These are phyloP conservation scores for Chlamydomonas eustigma DNA, from an alignment of 139 green algal species.

Conservation along the genomic window DNA sequence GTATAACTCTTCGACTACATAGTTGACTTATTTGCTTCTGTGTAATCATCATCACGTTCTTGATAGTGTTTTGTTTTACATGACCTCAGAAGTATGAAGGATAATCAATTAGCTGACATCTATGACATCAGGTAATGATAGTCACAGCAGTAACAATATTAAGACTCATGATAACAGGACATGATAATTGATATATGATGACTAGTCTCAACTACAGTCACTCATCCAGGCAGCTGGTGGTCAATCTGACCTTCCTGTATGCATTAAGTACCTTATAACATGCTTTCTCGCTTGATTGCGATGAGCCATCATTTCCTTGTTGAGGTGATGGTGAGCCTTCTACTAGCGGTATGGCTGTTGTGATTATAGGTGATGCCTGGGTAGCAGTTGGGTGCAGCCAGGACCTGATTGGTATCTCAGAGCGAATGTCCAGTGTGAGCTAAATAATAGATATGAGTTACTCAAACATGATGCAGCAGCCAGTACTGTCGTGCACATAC, in stretches of 20 bases:
- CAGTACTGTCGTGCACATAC: not conserved
- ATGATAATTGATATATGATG: not conserved
- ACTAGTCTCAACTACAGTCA: too few species aligned
- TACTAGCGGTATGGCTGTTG: not conserved
- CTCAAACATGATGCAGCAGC: not conserved
- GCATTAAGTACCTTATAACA: too few species aligned
- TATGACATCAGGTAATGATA: constrained; percentile 52
- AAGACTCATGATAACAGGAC: constrained; percentile 55
- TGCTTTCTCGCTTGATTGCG: not conserved
- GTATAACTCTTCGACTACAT: not conserved
- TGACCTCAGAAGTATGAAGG: not conserved
- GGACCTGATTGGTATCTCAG: constrained; percentile 47
- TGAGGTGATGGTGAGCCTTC: too few species aligned
- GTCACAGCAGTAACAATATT: constrained; percentile 60
- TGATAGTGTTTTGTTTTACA: not conserved
- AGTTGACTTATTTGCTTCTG: not conserved
- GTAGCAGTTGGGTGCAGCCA: constrained; percentile 63
- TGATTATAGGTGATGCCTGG: constrained; percentile 57
- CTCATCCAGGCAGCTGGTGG: too few species aligned
- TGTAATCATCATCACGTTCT: not conserved
- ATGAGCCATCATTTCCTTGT: not conserved
- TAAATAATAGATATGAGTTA: too few species aligned
- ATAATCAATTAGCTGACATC: not conserved
- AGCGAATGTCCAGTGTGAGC: constrained; percentile 23
- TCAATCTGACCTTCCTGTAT: too few species aligned